phyloP scores from a whole-genome alignment of 106 monocot species.

The Chionographis japonica region DNA sequence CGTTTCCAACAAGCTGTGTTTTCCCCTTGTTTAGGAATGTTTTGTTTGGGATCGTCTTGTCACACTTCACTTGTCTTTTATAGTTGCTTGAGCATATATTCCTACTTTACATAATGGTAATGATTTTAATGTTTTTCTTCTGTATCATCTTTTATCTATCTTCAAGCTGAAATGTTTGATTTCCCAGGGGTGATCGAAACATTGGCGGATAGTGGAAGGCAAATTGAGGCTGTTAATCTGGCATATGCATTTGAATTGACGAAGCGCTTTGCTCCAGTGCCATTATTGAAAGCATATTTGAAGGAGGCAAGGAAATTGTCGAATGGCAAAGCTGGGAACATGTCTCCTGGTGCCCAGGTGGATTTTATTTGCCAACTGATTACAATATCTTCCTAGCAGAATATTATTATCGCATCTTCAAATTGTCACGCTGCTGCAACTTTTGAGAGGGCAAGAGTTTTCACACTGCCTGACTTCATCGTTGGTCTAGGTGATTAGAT shows the following conservation, averaged over 20 bases:
- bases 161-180: not conserved
- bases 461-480: too few relatives aligned
- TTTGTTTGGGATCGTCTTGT: too few relatives aligned
- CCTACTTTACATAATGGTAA: not conserved
- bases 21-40: too few relatives aligned
- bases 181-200: slow-evolving; percentile 55
- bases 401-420: too few relatives aligned
- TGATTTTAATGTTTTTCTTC: not conserved
- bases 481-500: too few relatives aligned
- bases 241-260: slow-evolving; percentile 82
- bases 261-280: slow-evolving; percentile 64
- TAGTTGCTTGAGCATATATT: not conserved
- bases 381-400: not conserved
- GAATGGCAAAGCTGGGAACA: slow-evolving; percentile 52
- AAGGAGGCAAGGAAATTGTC: slow-evolving; percentile 64
- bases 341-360: slow-evolving; percentile 65
- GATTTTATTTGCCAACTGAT: slow-evolving; percentile 2
- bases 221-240: slow-evolving; percentile 85
- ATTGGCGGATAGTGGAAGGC: slow-evolving; percentile 62
- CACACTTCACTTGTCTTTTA: too few relatives aligned
- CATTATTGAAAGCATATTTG: slow-evolving; percentile 76
- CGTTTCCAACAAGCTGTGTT: not conserved
- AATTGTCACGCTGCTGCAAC: too few relatives aligned
- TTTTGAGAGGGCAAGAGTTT: too few relatives aligned
- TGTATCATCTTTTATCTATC: not conserved